These are phyloP conservation scores for Xylaria digitata DNA, from an alignment of 2,329 filamentous ascomycete genomes.

Conservation along the genomic window DNA sequence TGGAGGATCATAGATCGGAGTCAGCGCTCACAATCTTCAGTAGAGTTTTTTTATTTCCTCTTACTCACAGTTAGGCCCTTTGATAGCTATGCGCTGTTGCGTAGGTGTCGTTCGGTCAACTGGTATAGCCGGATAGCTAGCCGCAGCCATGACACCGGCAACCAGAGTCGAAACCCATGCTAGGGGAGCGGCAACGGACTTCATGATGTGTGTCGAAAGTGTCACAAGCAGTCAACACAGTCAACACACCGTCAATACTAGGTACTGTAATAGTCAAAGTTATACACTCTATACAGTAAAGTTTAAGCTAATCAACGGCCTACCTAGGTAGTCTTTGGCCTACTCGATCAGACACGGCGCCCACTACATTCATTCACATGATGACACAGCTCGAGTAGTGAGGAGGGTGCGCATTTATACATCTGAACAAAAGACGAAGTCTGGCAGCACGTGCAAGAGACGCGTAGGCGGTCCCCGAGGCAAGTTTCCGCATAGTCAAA, in stretches of 20 bases:
- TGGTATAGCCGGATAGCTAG: slow-evolving; percentile 59
- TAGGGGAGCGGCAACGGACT: slow-evolving; percentile 37
- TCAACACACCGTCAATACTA: too few relatives aligned
- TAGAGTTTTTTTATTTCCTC: not conserved
- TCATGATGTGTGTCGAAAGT: slow-evolving; percentile 41
- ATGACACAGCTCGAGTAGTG: not conserved
- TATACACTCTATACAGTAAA: not conserved
- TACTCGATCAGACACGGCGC: not conserved
- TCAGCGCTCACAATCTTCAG: slow-evolving; percentile 12
- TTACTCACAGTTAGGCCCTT: slow-evolving; percentile 59
- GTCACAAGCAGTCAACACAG: slow-evolving; percentile 5
- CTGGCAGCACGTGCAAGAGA: slow-evolving; percentile 22
- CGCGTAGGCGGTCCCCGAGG: not conserved
- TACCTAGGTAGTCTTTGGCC: not conserved
- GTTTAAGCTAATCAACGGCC: not conserved
- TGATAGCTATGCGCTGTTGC: slow-evolving; percentile 65
- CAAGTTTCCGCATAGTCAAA: not conserved
- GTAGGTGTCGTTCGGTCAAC: slow-evolving; percentile 63
- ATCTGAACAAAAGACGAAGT: slow-evolving; percentile 16
- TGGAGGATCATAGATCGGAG: not conserved
- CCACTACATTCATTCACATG: not conserved
- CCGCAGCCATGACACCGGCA: slow-evolving; percentile 44
- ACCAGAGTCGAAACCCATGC: slow-evolving; percentile 47
- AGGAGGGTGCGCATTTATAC: slow-evolving; percentile 20
- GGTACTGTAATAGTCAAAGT: slow-evolving; percentile 3